Percentiles rank a stretch among this genome's conserved stretches.
phyloP scores from a whole-genome alignment of 495 filamentous ascomycete species.

The Aspergillus leporis region DNA sequence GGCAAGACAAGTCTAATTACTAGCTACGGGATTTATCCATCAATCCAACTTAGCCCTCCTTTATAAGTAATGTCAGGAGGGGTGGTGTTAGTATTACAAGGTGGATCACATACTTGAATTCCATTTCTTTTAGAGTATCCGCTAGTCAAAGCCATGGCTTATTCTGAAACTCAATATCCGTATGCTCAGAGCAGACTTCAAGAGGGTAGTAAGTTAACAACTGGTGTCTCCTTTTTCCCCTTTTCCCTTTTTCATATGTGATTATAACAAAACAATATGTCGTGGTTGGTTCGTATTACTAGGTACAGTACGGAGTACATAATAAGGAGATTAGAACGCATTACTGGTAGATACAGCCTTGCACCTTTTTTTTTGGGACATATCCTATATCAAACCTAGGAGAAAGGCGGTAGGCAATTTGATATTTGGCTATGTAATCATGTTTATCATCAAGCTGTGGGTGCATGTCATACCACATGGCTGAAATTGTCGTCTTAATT shows the following conservation, averaged over 20 bases:
- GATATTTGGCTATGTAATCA: not conserved
- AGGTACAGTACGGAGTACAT: no score
- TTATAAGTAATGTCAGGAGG: not conserved
- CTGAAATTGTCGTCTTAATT: not conserved
- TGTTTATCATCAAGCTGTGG: not conserved
- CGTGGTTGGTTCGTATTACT: no score
- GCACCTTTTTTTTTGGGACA: not conserved
- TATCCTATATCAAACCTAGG: not conserved
- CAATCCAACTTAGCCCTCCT: not conserved
- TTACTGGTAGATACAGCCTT: no score
- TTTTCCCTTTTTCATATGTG: no score
- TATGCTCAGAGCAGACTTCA: not conserved
- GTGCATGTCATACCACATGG: not conserved
- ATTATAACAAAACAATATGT: no score
- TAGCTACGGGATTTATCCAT: not conserved
- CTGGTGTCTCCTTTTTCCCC: no score
- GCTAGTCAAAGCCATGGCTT: slow-evolving; percentile 3
- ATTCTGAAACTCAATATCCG: slow-evolving; percentile 6
- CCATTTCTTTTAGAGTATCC: slow-evolving; percentile 5
- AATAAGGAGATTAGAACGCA: no score
- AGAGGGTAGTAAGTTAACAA: not conserved
- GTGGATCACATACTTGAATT: not conserved
- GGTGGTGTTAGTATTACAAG: not conserved
- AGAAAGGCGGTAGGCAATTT: not conserved
- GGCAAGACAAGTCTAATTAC: not conserved